phyloP scores from a whole-genome alignment of 371 early-diverging fungal genomes.

The Actinomucor elegans region DNA sequence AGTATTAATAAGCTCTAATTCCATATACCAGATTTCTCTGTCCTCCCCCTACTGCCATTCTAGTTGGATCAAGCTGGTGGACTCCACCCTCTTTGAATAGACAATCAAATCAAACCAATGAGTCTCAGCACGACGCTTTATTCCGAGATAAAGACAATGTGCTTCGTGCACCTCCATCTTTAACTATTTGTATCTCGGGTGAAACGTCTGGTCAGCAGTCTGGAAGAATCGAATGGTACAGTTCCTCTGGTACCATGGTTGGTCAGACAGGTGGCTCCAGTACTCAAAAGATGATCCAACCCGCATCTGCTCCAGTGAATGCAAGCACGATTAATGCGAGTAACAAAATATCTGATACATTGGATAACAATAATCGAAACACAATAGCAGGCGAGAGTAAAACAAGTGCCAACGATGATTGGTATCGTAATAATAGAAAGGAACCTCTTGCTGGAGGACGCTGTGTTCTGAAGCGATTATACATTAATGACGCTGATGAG shows the following conservation, averaged over 20 bases:
- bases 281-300: not conserved
- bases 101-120: conserved; percentile 2
- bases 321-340: not conserved
- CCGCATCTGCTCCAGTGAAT: not conserved
- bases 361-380: not conserved
- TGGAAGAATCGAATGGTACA: conserved; percentile 48
- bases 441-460: conserved; percentile 47
- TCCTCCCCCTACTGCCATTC: conserved; percentile 76
- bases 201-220: conserved; percentile 37
- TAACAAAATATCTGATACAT: not conserved
- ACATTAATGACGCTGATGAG: conserved; percentile 75
- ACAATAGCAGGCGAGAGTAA: not conserved
- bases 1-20: not conserved
- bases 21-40: conserved; percentile 58
- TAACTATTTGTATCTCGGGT: conserved; percentile 47
- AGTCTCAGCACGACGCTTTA: conserved; percentile 8
- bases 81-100: conserved; percentile 14
- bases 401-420: conserved; percentile 33
- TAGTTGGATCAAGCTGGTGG: conserved; percentile 75
- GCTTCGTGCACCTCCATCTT: conserved; percentile 27
- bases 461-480: conserved; percentile 72
- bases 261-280: conserved; percentile 31
- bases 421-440: conserved; percentile 26
- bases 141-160: conserved; percentile 9
- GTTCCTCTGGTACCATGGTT: conserved; percentile 21